A percentile compares a stretch with the other conserved stretches of the same genome.
Evolutionary conservation across 768 basidiomycete genomes (phyloP).

Genomic region (Rhodotorula taiwanensis): DNA sequence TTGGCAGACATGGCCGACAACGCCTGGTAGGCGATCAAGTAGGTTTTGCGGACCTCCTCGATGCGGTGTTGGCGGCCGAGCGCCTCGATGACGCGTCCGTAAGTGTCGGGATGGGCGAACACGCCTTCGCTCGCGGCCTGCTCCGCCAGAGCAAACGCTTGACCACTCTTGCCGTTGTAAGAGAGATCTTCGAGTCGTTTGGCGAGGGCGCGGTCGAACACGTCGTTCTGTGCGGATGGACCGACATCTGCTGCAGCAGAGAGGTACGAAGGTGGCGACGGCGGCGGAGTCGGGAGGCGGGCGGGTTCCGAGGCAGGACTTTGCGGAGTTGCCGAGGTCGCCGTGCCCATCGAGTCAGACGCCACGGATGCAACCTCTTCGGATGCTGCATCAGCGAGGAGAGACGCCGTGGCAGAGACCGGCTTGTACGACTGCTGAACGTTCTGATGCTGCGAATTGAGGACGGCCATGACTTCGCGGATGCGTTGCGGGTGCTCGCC

Average conservation of each 20-base stretch:
- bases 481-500: constrained; percentile 4
- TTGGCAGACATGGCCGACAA: constrained; percentile 52
- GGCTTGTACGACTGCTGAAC: background rate
- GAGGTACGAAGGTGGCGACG: constrained; percentile 28
- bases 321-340: constrained; percentile 11
- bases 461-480: constrained; percentile 5
- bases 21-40: constrained; percentile 60
- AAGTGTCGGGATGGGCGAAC: constrained; percentile 52
- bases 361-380: constrained; percentile 20
- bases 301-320: constrained; percentile 13
- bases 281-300: constrained; percentile 20
- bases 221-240: constrained; percentile 16
- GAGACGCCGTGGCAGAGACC: background rate
- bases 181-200: background rate
- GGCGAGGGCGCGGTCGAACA: background rate
- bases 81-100: constrained; percentile 61
- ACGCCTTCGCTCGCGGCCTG: constrained; percentile 42
- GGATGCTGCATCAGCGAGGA: background rate
- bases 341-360: constrained; percentile 11
- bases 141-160: constrained; percentile 11
- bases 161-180: background rate
- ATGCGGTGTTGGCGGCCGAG: constrained; percentile 59
- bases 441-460: constrained; percentile 10
- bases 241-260: constrained; percentile 13
- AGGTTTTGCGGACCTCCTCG: constrained; percentile 59